Conservation (phyloP, 108 stramenopile species). For the Fragilariopsis cylindrus region DNA sequence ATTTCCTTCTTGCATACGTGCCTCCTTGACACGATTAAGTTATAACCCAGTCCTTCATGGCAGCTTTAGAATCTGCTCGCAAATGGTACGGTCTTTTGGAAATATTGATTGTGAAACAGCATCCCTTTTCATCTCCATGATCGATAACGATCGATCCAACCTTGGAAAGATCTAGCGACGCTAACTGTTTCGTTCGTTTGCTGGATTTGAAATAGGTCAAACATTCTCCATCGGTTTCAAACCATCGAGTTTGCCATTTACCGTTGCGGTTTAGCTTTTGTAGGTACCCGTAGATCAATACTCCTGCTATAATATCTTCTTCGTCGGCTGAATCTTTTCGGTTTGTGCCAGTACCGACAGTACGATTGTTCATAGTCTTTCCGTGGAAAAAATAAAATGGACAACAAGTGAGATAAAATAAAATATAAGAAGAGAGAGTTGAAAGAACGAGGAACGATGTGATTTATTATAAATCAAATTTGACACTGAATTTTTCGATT, state of each 20-base stretch:
- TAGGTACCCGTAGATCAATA: conserved; percentile 87
- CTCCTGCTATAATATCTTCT: conserved; percentile 28
- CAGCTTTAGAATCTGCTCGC: conserved; percentile 68
- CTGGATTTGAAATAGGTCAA: conserved; percentile 96
- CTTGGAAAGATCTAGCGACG: conserved; percentile 85
- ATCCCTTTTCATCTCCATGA: conserved; percentile 53
- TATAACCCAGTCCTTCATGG: conserved; percentile 88
- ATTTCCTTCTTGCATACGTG: conserved; percentile 75
- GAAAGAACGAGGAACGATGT: neutral
- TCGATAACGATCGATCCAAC: conserved; percentile 79
- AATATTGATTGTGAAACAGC: conserved; percentile 80
- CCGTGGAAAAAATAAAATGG: neutral
- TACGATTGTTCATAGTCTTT: conserved; percentile 12
- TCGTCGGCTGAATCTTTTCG: conserved; percentile 32
- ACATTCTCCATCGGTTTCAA: conserved; percentile 94
- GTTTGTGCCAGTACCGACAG: conserved; percentile 6
- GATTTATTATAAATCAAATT: neutral
- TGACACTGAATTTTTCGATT: too few relatives aligned
- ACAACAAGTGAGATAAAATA: neutral
- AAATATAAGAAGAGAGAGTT: neutral
- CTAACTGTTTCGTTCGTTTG: conserved; percentile 86
- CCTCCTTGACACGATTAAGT: conserved; percentile 84
- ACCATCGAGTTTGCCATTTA: conserved; percentile 97
- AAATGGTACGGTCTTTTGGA: conserved; percentile 73
- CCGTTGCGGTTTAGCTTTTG: conserved; percentile 95